Evolutionary conservation across 306 rosid genomes (phyloP), one percentile per base, ranked within the genome.

Genomic region (Abrus precatorius): DNA sequence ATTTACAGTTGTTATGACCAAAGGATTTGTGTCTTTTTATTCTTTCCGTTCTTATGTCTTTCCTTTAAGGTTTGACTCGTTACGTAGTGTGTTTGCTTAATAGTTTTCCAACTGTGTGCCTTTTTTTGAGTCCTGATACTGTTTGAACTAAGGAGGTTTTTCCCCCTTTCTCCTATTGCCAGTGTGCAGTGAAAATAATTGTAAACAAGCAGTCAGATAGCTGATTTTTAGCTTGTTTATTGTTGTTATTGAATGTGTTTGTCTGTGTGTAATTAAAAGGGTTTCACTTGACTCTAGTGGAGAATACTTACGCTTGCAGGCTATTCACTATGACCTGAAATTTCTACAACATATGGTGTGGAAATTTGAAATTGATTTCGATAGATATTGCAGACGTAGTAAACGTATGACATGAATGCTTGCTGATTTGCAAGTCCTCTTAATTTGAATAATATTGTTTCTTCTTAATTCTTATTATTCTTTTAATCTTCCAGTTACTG

Each of bases 401-500:
- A 76, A 28, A 9, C 28, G 33, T 44, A 72, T 56, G 69, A 53
- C 55, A 43, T 14, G 48, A 40, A 4, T 54, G 72, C 48, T 52
- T 74, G 69, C 68, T 72, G 32, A 28, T 50, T 59, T 76, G 13
- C 38, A 50, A 44, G 32, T 57, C 14, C 11, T 69, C 38, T 33
- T 63, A 59, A n/a, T 40, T 77, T 63, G 20, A 38, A 41, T 7
- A 27, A 10, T 73, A n/a, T 43, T 7, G 2, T 55, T 68, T 33
- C 47, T 43, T 73, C 49, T 28, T 74, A 34, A 44, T 65, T 61
- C 53, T 36, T 12, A 34, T 54, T 69, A 33, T 64, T 60, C 5
- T 36, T 54, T 56, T 81, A 71, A 70, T 30, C 56, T 70, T 80
- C 66, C 87, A 93, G 97, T 91, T 61, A 93, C 93, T 33, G 76